Evolutionary conservation across 75 land plant genomes (phyloP).

Genomic region (Pinus taeda): DNA sequence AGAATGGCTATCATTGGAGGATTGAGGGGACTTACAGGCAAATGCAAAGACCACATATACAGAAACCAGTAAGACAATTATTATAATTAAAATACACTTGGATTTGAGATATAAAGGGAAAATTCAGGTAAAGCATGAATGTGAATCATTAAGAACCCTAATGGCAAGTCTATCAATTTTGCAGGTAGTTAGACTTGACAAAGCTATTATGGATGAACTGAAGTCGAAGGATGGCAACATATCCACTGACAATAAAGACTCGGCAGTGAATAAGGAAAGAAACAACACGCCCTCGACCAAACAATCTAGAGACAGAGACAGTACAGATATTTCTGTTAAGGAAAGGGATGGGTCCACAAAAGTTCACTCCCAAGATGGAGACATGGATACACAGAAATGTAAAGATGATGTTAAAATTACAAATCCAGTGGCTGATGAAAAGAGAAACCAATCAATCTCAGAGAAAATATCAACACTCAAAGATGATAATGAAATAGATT

Average conservation of each 20-base stretch:
- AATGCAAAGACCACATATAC: too few species aligned
- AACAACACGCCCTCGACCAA: neutral
- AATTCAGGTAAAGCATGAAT: too few species aligned
- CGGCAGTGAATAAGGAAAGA: neutral
- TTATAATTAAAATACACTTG: too few species aligned
- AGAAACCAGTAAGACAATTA: too few species aligned
- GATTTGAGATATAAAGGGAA: too few species aligned
- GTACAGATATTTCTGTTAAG: neutral
- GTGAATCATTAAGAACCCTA: too few species aligned
- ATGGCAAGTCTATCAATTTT: too few species aligned
- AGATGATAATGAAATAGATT: slow-evolving; percentile 7
- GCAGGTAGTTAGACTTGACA: too few species aligned
- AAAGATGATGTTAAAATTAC: neutral
- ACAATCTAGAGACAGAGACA: neutral
- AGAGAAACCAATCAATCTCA: slow-evolving; percentile 6
- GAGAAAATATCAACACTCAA: neutral
- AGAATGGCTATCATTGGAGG: too few species aligned
- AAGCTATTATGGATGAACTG: slow-evolving; percentile 40
- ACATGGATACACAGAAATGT: neutral
- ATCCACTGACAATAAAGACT: neutral
- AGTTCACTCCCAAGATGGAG: neutral
- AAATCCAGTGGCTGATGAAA: slow-evolving; percentile 4
- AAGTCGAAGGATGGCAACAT: slow-evolving; percentile 9
- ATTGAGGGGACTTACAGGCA: too few species aligned
- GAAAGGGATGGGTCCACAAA: slow-evolving; percentile 1